phyloP scores from a whole-genome alignment of 768 basidiomycete genomes.

The Tricholoma flavovirens region DNA sequence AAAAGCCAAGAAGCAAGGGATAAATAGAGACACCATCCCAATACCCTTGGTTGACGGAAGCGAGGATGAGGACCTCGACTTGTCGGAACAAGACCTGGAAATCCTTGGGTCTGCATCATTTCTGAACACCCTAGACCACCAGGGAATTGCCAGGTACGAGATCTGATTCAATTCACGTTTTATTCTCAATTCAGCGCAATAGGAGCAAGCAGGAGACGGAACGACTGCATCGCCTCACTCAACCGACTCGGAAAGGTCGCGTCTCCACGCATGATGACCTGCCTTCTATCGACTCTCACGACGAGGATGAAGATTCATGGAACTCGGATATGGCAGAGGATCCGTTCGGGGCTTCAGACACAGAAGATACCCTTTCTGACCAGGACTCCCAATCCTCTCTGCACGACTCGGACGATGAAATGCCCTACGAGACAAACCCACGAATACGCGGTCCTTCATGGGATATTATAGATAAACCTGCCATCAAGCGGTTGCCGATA shows the following conservation, averaged over 20 bases:
- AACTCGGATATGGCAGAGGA: slow-evolving; percentile 34
- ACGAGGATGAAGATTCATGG: slow-evolving; percentile 52
- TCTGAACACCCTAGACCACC: slow-evolving; percentile 64
- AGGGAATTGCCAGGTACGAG: slow-evolving; percentile 73
- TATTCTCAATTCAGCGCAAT: slow-evolving; percentile 3
- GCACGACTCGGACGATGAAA: slow-evolving; percentile 60
- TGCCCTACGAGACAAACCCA: slow-evolving; percentile 65
- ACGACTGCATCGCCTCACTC: slow-evolving; percentile 60
- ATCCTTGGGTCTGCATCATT: slow-evolving; percentile 60
- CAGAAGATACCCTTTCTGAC: slow-evolving; percentile 29
- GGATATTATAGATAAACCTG: slow-evolving; percentile 42
- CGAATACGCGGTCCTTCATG: slow-evolving; percentile 44
- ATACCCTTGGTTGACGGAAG: slow-evolving; percentile 43
- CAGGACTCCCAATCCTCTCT: slow-evolving; percentile 17
- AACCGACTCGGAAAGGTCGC: slow-evolving; percentile 47
- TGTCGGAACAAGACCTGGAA: slow-evolving; percentile 70
- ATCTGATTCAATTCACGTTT: not conserved
- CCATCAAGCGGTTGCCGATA: slow-evolving; percentile 70
- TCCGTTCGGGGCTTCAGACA: slow-evolving; percentile 20
- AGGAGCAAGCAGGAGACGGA: slow-evolving; percentile 86
- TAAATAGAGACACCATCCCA: slow-evolving; percentile 53
- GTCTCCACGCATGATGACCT: slow-evolving; percentile 48
- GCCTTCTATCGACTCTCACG: slow-evolving; percentile 64
- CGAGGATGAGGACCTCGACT: slow-evolving; percentile 44
- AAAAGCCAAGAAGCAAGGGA: slow-evolving; percentile 55